Evolutionary conservation across 2,329 filamentous ascomycete species (phyloP).

Genomic region (Verticillium longisporum): DNA sequence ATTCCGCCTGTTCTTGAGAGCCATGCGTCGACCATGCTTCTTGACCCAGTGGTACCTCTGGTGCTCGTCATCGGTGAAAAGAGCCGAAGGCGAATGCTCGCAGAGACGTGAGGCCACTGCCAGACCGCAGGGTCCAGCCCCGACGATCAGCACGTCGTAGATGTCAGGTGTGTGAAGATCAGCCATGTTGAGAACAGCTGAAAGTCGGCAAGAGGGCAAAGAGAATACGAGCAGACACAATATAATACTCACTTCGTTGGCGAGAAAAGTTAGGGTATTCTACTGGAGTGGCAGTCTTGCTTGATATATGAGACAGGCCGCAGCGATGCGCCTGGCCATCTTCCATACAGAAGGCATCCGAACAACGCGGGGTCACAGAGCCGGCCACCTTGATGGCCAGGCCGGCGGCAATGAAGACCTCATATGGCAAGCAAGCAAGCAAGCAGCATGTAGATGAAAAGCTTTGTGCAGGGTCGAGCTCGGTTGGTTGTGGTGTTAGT

Average conservation of each 20-base stretch:
- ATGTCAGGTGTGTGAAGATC: slow-evolving; percentile 16
- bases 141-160: slow-evolving; percentile 66
- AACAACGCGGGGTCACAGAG: not conserved
- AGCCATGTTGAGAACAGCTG: slow-evolving; percentile 1
- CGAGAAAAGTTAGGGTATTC: no score
- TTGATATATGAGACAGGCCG: not conserved
- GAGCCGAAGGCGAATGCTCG: slow-evolving; percentile 67
- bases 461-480: not conserved
- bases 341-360: not conserved
- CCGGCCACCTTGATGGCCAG: not conserved
- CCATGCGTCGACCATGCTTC: slow-evolving; percentile 54
- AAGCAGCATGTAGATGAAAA: not conserved
- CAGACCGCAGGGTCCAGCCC: slow-evolving; percentile 69
- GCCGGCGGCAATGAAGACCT: not conserved
- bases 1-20: slow-evolving; percentile 44
- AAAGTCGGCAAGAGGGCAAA: not conserved
- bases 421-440: not conserved
- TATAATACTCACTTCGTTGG: no score
- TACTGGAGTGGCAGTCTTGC: not conserved
- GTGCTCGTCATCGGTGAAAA: slow-evolving; percentile 80
- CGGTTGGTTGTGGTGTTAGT: not conserved
- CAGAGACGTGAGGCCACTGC: slow-evolving; percentile 65
- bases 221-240: no score
- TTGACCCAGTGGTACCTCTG: slow-evolving; percentile 73
- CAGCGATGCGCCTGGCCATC: not conserved